Conservation (phyloP, 2,329 filamentous ascomycete species). For the Geosmithia putterillii region DNA sequence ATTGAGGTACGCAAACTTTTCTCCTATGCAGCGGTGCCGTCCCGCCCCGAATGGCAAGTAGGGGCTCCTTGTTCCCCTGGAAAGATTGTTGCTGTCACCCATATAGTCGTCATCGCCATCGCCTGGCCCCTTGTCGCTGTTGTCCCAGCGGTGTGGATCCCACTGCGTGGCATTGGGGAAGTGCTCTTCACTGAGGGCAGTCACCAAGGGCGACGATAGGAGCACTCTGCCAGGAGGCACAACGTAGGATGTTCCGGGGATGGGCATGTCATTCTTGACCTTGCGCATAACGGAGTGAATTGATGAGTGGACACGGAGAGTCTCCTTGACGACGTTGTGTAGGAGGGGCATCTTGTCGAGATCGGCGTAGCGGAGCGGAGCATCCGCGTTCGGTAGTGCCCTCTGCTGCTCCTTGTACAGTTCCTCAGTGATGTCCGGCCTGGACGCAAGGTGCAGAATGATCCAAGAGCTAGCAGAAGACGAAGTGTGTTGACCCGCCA, state of each 20-base stretch:
- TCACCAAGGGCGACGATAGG: conserved; percentile 30
- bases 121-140: conserved; percentile 5
- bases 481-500: conserved; percentile 76
- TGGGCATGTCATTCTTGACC: conserved; percentile 53
- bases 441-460: conserved; percentile 57
- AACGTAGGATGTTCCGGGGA: conserved; percentile 42
- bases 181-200: conserved; percentile 37
- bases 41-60: conserved; percentile 63
- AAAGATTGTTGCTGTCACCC: conserved; percentile 5
- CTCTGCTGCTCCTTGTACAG: conserved; percentile 60
- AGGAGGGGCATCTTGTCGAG: conserved; percentile 49
- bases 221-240: conserved; percentile 36
- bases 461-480: conserved; percentile 71
- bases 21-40: conserved; percentile 62
- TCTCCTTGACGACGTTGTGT: conserved; percentile 57
- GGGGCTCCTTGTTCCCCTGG: conserved; percentile 19
- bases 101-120: conserved; percentile 8
- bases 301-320: conserved; percentile 56
- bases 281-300: conserved; percentile 65
- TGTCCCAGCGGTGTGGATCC: conserved; percentile 18
- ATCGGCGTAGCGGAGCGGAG: conserved; percentile 44
- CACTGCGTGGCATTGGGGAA: conserved; percentile 32
- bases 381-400: conserved; percentile 20
- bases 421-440: conserved; percentile 57
- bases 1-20: conserved; percentile 65